phyloP scores from a whole-genome alignment of 2,329 filamentous ascomycete species.

The Aspergillus neotritici region DNA sequence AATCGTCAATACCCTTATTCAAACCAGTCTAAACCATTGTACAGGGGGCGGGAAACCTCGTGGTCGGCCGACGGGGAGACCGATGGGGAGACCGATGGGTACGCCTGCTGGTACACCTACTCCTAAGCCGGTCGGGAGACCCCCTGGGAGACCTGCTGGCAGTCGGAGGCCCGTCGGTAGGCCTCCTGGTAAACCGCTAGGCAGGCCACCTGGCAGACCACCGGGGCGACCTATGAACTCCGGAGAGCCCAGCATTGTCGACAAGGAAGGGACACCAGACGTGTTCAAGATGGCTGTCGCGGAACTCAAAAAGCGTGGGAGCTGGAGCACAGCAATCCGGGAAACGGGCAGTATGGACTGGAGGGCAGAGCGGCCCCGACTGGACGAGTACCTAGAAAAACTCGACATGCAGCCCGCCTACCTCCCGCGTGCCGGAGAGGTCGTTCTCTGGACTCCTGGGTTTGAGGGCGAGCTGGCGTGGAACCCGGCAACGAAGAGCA shows the following conservation, averaged over 20 bases:
- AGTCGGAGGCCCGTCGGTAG: background rate
- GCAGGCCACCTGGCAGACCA: slow-evolving; percentile 7
- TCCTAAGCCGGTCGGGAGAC: slow-evolving; percentile 4
- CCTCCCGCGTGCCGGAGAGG: slow-evolving; percentile 51
- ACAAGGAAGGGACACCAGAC: slow-evolving; percentile 52
- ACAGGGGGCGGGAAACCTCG: slow-evolving; percentile 3
- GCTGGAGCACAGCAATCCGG: slow-evolving; percentile 42
- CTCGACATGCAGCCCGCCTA: slow-evolving; percentile 45
- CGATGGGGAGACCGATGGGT: slow-evolving; percentile 3
- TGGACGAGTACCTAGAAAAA: slow-evolving; percentile 40
- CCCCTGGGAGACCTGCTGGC: slow-evolving; percentile 7
- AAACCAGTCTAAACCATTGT: background rate
- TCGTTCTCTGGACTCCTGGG: slow-evolving; percentile 49
- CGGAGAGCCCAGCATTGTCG: slow-evolving; percentile 16
- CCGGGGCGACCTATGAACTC: background rate
- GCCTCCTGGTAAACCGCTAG: slow-evolving; percentile 5
- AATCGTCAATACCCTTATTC: background rate
- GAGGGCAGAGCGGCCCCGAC: slow-evolving; percentile 44
- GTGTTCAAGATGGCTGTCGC: slow-evolving; percentile 48
- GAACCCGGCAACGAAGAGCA: slow-evolving; percentile 23
- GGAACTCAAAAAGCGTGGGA: slow-evolving; percentile 40
- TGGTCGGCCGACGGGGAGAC: slow-evolving; percentile 1
- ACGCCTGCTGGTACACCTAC: slow-evolving; percentile 4
- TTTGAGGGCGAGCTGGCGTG: slow-evolving; percentile 35
- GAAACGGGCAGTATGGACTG: slow-evolving; percentile 54